Evolutionary conservation across 345 rosid species (phyloP).

Genomic region (Dovyalis caffra): DNA sequence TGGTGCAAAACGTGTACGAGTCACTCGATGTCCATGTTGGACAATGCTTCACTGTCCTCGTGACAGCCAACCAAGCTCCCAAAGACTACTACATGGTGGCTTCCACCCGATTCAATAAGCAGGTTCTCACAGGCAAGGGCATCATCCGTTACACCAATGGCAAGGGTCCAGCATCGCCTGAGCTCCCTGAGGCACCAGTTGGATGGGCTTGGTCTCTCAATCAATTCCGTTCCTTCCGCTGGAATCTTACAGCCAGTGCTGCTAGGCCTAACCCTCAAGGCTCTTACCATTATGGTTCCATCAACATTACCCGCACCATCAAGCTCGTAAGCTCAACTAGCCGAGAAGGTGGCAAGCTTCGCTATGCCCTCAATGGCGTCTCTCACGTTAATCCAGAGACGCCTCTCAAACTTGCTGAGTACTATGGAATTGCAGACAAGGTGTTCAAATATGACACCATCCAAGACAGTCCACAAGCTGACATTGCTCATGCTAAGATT

Average conservation of each 20-base stretch:
- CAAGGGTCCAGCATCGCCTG: conserved; percentile 28
- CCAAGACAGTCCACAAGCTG: conserved; percentile 11
- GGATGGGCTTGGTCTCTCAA: conserved; percentile 46
- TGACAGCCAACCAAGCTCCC: conserved; percentile 27
- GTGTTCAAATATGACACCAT: conserved; percentile 31
- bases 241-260: conserved; percentile 41
- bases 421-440: conserved; percentile 27
- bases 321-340: conserved; percentile 24
- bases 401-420: conserved; percentile 37
- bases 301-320: conserved; percentile 38
- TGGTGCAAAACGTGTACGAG: conserved; percentile 28
- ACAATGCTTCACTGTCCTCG: conserved; percentile 27
- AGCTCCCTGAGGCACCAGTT: conserved; percentile 27
- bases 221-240: conserved; percentile 38
- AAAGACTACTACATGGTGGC: conserved; percentile 36
- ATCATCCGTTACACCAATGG: conserved; percentile 21
- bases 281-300: conserved; percentile 37
- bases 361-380: conserved; percentile 34
- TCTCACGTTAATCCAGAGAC: conserved; percentile 30
- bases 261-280: conserved; percentile 46
- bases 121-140: conserved; percentile 20
- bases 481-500: not conserved
- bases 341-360: conserved; percentile 29
- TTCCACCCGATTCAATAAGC: conserved; percentile 32
- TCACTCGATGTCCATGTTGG: conserved; percentile 37